Evolutionary conservation across 2,329 filamentous ascomycete genomes (phyloP), one percentile per base, ranked within the genome.

Genomic region (Penicillium freii): DNA sequence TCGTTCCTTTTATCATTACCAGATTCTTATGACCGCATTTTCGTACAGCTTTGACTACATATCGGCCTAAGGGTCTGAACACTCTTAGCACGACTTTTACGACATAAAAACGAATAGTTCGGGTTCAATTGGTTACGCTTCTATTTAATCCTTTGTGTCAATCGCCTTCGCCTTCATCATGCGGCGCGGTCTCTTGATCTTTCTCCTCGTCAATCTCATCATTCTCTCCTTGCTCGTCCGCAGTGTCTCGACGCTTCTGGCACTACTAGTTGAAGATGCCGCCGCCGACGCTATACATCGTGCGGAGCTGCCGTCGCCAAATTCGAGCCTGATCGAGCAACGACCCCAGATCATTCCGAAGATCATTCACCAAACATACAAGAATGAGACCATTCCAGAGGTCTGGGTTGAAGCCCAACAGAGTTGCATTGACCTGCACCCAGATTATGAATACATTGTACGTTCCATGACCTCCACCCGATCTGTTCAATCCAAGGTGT

Each of bases 331-430:
- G 62, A 82, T 84, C 63, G 81, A 82, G 60, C 78, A 80, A 47
- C 77, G 78, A 46, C 80, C 82, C 10, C 84, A 86, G 64, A 71
- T 89, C 62, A 89, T 91, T 49, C 88, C 88, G 47, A 89, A 88
- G 75, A 90, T 91, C 69, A 89, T 91, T 56, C 88, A 91, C 76
- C 88, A 91, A 72, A 90, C 88, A 10, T 90, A 90, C 74, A 84
- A 84, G 67, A 90, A 89, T 70, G 83, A 87, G 55, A 84, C 81
- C 43, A 85, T 91, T 39, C 88, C 88, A 0, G 77, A 76, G 45
- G 82, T 86, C 52, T 91, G 89, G 89, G 75, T 79, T 57, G 80
- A 80, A 10, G 81, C 87, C 33, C 87, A 89, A 64, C 77, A 85
- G 73, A 87, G 81, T 65, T 91, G 89, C 75, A 76, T 86, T 54